Base-by-base conservation (phyloP, 2,329 filamentous ascomycete species). In the Colletotrichum graminicola region DNA sequence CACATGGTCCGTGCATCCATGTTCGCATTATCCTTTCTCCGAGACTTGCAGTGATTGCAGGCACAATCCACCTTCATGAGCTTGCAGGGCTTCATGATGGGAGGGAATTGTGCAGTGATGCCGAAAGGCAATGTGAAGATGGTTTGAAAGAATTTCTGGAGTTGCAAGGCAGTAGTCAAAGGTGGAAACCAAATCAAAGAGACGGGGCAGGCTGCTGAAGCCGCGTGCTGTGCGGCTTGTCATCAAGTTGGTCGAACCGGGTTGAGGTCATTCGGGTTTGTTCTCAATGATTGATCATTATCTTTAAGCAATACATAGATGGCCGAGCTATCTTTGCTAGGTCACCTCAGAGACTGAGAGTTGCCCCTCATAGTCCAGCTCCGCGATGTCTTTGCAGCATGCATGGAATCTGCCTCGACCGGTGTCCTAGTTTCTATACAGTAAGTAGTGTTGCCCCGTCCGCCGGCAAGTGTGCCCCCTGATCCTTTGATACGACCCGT, bases 251-350 rank as follows among this genome's bases (percentile, higher is more conserved):
- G 8, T 41, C 23, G 45, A 6, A n/a, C 18, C 45, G 11, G 36
- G 8, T 26, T 57, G 1, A 57, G 23, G 34, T 47, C 32, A 32
- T 21, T 14, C 5, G 36, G 34, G 18, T 0, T 29, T 62, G 41
- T 43, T 68, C 64, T 71, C 36, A 62, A 72, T 61, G 61, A 66
- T 66, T 71, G 66, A 52, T 52, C 56, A 71, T 72, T 72, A 71
- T 72, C 60, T 72, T 72, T 72, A 72, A 36, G 52, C 54, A 71
- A 55, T 68, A 68, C 36, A 14, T 63, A 39, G 54, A 43, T 55
- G 45, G 36, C 63, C 52, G 55, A 54, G 52, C 59, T 63, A 54
- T 61, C 23, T 29, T 47, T 29, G 21, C 43, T 23, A n/a, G 43
- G 21, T 57, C 43, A 45, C 26, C 65, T 49, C 26, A 52, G 6